Percentiles rank a stretch among this genome's conserved stretches.
Conservation (phyloP, 2,329 filamentous ascomycete genomes). For the Neopestalotiopsis clavispora region DNA sequence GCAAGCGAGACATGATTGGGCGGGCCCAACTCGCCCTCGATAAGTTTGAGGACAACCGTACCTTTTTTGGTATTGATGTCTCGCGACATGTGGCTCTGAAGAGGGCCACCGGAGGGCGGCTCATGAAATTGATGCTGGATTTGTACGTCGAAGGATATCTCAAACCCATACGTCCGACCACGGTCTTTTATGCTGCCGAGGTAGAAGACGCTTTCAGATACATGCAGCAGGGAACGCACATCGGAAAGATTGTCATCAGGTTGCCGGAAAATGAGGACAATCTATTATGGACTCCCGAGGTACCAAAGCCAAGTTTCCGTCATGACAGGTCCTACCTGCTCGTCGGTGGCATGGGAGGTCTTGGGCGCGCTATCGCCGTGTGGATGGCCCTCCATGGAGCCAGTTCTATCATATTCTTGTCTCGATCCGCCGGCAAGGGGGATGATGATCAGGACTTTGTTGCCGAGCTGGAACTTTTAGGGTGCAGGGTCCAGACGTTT, state of each 20-base stretch:
- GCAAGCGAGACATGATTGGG: slow-evolving; percentile 31
- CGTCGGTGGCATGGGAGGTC: slow-evolving; percentile 40
- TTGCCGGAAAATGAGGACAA: neutral
- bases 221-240: no score
- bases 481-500: slow-evolving; percentile 30
- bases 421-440: slow-evolving; percentile 29
- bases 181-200: no score
- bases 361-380: slow-evolving; percentile 34
- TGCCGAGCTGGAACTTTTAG: slow-evolving; percentile 27
- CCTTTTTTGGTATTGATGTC: neutral
- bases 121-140: no score
- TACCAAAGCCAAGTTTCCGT: slow-evolving; percentile 8
- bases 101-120: no score
- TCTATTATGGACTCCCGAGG: no score
- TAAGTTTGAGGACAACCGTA: neutral
- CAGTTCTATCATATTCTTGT: slow-evolving; percentile 34
- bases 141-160: no score
- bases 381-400: slow-evolving; percentile 38
- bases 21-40: slow-evolving; percentile 5
- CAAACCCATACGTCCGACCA: no score
- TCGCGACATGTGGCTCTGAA: slow-evolving; percentile 11
- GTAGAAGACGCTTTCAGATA: no score
- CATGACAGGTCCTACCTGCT: slow-evolving; percentile 37
- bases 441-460: slow-evolving; percentile 25
- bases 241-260: slow-evolving; percentile 35